phyloP scores from a whole-genome alignment of 2,329 filamentous ascomycete genomes.

The Sarocladiaceae sp. region DNA sequence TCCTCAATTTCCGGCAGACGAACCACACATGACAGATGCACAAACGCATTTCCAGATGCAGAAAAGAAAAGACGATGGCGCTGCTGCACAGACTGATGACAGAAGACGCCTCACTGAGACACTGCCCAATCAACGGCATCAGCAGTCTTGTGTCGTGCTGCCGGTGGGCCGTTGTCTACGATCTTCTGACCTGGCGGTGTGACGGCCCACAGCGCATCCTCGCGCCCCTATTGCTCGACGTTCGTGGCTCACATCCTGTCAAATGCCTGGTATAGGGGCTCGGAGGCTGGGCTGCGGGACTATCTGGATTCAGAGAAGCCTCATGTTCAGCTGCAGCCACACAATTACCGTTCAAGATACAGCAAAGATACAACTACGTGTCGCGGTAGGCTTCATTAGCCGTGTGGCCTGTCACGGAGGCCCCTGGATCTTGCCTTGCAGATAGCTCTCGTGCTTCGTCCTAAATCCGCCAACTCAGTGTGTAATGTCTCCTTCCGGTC shows the following conservation, averaged over 20 bases:
- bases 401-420: background rate
- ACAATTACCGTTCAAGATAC: background rate
- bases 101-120: background rate
- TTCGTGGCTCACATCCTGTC: background rate
- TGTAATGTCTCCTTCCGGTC: background rate
- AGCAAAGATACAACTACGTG: background rate
- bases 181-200: constrained; percentile 9
- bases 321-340: background rate
- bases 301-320: background rate
- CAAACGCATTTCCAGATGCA: background rate
- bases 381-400: background rate
- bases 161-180: background rate
- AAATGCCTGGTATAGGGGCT: background rate
- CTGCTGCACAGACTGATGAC: background rate
- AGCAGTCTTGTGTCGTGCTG: background rate
- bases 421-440: background rate
- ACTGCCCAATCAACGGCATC: background rate
- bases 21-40: constrained; percentile 1
- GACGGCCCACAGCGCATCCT: constrained; percentile 1
- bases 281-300: background rate
- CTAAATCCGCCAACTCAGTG: background rate
- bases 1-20: constrained; percentile 2
- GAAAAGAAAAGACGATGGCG: background rate
- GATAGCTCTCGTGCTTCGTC: too few species aligned
- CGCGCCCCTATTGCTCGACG: constrained; percentile 2